Base-by-base conservation (phyloP, 2,329 filamentous ascomycete species). In the Trichophyton rubrum region DNA sequence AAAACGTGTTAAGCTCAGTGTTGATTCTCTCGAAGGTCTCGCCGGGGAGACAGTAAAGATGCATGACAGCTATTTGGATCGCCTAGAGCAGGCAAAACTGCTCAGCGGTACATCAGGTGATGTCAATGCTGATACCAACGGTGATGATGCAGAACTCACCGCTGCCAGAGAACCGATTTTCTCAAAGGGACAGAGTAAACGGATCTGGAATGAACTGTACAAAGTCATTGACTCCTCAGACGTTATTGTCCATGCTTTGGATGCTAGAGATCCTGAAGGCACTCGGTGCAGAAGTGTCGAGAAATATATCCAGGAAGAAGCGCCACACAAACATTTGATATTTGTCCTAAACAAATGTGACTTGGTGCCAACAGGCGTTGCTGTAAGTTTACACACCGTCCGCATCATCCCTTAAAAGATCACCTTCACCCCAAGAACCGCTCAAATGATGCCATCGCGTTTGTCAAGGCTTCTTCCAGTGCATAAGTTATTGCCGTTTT, bases 131-230 rank as follows among this genome's bases (percentile, higher is more conserved):
- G 77, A 77, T 62, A 78, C 79, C 5, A 69, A 72, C 61, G 74
- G 78, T 41, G 66, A 67, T 0, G 70, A 74, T 60, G 76, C 76
- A 20, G 76, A 77, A 53, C 75, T 85, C 13, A 79, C 83, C 5
- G 82, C 83, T 68, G 85, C 88, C n/a, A 81, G 85, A 66, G 89
- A 92, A 71, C 86, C 91, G 43, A 89, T 97, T 62, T 97, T 97
- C 75, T 87, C 83, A 67, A 97, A 97, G 76, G 93, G 93, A 17
- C 91, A 96, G 73, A 92, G 87, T 70, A 96, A 96, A 76, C 83
- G 93, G 66, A 96, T 96, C 67, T 96, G 90, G 91, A 97, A 97
- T 75, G 92, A 99, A 72, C 78, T 97, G 49, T 87, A 93, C 80
- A 95, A 95, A 76, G 90, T 93, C 68, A 93, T 96, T 63, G 92